Conservation (phyloP, 768 basidiomycete species). For the Calocybe gangraenosa region DNA sequence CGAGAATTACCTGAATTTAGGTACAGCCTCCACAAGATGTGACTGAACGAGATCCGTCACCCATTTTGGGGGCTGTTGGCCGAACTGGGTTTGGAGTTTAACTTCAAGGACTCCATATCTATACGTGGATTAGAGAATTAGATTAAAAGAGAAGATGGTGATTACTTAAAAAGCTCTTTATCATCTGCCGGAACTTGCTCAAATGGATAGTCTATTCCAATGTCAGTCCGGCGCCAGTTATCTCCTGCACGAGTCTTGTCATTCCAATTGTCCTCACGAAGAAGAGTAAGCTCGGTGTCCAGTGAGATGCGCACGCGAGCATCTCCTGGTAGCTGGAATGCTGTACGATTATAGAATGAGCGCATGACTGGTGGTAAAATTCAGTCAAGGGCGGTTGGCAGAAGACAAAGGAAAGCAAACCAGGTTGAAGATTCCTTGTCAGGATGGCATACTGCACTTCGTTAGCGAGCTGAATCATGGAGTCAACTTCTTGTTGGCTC, state of each 20-base stretch:
- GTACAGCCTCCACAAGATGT: slow-evolving; percentile 94
- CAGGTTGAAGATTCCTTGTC: slow-evolving; percentile 77
- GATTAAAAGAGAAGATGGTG: slow-evolving; percentile 12
- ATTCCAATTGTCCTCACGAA: slow-evolving; percentile 98
- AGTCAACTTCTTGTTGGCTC: slow-evolving; percentile 83
- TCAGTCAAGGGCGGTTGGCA: not conserved
- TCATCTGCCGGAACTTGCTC: slow-evolving; percentile 69
- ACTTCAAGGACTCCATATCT: slow-evolving; percentile 95
- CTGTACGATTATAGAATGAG: slow-evolving; percentile 97
- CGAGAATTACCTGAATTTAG: slow-evolving; percentile 80
- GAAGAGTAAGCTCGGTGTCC: slow-evolving; percentile 92
- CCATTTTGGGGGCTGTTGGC: slow-evolving; percentile 95
- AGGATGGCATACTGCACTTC: slow-evolving; percentile 93
- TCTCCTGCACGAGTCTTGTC: slow-evolving; percentile 66
- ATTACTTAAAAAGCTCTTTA: slow-evolving; percentile 86
- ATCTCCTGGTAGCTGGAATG: slow-evolving; percentile 98
- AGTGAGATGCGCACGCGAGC: slow-evolving; percentile 98
- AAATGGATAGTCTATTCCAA: slow-evolving; percentile 92
- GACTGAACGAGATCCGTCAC: slow-evolving; percentile 93
- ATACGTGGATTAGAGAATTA: not conserved
- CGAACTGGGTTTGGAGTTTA: slow-evolving; percentile 93
- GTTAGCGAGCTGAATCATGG: slow-evolving; percentile 94
- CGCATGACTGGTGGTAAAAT: slow-evolving; percentile 65
- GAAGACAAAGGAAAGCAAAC: slow-evolving; percentile 36
- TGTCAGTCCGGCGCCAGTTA: slow-evolving; percentile 94